Evolutionary conservation across 495 filamentous ascomycete species (phyloP).

Genomic region (Xylaria intraflava): DNA sequence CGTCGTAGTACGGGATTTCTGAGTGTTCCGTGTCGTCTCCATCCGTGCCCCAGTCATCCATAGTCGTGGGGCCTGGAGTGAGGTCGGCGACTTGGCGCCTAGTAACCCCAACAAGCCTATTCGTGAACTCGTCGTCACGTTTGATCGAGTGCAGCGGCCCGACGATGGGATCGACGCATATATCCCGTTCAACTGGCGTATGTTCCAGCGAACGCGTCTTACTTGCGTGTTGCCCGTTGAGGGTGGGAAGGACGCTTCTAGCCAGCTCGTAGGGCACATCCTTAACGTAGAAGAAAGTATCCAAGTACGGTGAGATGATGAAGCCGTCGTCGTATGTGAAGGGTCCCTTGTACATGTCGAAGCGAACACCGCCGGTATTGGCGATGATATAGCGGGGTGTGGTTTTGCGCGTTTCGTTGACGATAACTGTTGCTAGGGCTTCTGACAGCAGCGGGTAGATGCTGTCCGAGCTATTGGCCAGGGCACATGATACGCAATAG

Average conservation of each 20-base stretch:
- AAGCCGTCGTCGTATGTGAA: slow-evolving; percentile 76
- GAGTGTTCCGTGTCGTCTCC: slow-evolving; percentile 75
- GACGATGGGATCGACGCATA: slow-evolving; percentile 35
- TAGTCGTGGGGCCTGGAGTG: slow-evolving; percentile 67
- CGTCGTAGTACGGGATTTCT: slow-evolving; percentile 54
- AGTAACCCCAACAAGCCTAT: slow-evolving; percentile 20
- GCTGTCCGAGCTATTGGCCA: slow-evolving; percentile 53
- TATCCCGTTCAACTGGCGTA: slow-evolving; percentile 32
- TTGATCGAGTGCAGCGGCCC: slow-evolving; percentile 11
- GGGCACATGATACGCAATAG: slow-evolving; percentile 60
- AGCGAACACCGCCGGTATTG: slow-evolving; percentile 76
- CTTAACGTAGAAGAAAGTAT: slow-evolving; percentile 60
- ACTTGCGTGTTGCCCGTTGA: slow-evolving; percentile 36
- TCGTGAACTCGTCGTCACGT: slow-evolving; percentile 8
- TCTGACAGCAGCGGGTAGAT: slow-evolving; percentile 65
- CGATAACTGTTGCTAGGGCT: slow-evolving; percentile 49
- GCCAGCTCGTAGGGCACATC: slow-evolving; percentile 62
- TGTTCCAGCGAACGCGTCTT: slow-evolving; percentile 16
- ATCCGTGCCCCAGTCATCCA: slow-evolving; percentile 61
- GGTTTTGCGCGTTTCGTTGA: slow-evolving; percentile 38
- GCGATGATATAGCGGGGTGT: slow-evolving; percentile 57
- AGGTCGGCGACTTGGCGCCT: slow-evolving; percentile 39
- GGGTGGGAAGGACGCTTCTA: slow-evolving; percentile 41
- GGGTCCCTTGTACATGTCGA: slow-evolving; percentile 74
- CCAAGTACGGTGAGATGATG: slow-evolving; percentile 73